phyloP scores from a whole-genome alignment of 768 basidiomycete species.

The Ephemerocybe angulata region DNA sequence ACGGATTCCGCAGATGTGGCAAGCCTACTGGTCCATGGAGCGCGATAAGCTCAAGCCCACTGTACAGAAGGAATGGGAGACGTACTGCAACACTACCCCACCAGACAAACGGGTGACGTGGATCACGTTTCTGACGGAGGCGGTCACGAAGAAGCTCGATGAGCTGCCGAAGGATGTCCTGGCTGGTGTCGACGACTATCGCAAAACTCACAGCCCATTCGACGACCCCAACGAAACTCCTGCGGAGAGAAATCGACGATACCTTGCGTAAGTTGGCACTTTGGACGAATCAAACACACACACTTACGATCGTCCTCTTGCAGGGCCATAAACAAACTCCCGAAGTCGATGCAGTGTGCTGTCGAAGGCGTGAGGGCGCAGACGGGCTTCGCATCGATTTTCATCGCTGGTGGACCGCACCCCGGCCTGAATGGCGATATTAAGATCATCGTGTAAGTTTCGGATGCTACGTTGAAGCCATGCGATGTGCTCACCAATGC shows the following conservation, averaged over 20 bases:
- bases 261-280: not conserved
- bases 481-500: no score
- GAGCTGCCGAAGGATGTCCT: not conserved
- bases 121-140: not conserved
- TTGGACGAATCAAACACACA: no score
- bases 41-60: not conserved
- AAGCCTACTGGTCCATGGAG: not conserved
- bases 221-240: not conserved
- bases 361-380: not conserved
- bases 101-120: not conserved
- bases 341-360: not conserved
- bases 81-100: not conserved
- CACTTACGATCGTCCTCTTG: not conserved
- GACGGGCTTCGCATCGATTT: not conserved
- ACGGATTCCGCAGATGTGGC: not conserved
- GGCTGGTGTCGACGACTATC: not conserved
- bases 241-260: not conserved
- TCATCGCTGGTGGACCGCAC: not conserved
- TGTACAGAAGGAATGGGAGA: not conserved
- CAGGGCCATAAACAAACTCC: not conserved
- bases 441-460: not conserved
- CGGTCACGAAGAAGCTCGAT: not conserved
- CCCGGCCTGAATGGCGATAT: not conserved
- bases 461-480: no score
- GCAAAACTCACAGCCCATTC: not conserved